Conservation (phyloP, 352 stramenopile genomes). For the Saprolegnia diclina region DNA sequence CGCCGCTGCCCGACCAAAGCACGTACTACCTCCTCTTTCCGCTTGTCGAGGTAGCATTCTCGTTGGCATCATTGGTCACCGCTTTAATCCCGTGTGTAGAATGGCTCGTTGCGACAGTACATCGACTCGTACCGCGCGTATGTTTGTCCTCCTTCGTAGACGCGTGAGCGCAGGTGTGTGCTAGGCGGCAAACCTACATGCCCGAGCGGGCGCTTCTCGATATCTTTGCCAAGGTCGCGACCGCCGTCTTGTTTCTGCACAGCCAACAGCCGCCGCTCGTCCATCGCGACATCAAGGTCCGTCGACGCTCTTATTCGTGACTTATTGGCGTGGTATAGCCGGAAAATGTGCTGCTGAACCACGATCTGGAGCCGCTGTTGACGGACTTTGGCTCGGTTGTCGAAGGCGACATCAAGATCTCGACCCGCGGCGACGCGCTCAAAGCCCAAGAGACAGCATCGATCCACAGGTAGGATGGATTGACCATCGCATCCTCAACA, state of each 20-base stretch:
- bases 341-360: constrained; percentile 80
- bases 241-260: constrained; percentile 73
- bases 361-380: constrained; percentile 71
- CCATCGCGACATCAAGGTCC: constrained; percentile 84
- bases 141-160: constrained; percentile 30
- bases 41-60: constrained; percentile 73
- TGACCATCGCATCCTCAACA: not conserved
- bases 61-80: not conserved
- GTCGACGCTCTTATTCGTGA: not conserved
- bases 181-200: constrained; percentile 42
- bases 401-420: constrained; percentile 54
- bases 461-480: constrained; percentile 19
- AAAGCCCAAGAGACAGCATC: constrained; percentile 78
- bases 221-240: constrained; percentile 79
- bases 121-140: constrained; percentile 66
- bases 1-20: constrained; percentile 36
- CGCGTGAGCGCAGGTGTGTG: not conserved
- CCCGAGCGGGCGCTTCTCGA: constrained; percentile 63
- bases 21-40: constrained; percentile 86
- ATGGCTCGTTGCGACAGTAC: constrained; percentile 78
- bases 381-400: constrained; percentile 85
- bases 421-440: constrained; percentile 70
- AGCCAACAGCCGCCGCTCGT: constrained; percentile 57
- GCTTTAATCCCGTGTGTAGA: constrained; percentile 33
- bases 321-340: constrained; percentile 39